These are phyloP conservation scores for Phytopythium chamaehyphon DNA, from an alignment of 352 stramenopile species.

Conservation along the genomic window DNA sequence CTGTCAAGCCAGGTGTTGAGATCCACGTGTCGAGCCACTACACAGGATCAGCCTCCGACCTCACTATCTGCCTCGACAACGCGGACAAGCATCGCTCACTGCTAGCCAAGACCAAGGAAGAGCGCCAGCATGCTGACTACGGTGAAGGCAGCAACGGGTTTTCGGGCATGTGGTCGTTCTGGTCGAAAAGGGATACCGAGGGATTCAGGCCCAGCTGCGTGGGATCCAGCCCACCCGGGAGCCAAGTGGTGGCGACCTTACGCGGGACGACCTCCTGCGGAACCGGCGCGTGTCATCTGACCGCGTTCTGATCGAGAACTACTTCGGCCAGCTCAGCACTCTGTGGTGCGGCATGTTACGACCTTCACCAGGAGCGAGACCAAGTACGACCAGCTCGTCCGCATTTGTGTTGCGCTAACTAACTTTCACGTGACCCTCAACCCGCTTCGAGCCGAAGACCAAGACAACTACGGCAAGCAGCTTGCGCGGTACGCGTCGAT, in stretches of 20 bases:
- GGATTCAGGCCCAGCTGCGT: constrained; percentile 1
- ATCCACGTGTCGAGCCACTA: too few species aligned
- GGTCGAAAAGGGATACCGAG: constrained; percentile 9
- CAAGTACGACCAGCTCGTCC: constrained; percentile 15
- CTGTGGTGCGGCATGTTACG: constrained; percentile 13
- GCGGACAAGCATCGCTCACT: constrained; percentile 1
- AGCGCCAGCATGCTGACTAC: constrained; percentile 3
- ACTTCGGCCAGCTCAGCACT: constrained; percentile 11
- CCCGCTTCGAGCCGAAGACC: constrained; percentile 11
- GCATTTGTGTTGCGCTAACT: constrained; percentile 10
- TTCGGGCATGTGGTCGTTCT: background rate
- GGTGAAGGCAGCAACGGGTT: constrained; percentile 2
- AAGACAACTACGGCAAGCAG: constrained; percentile 10
- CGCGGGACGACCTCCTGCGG: constrained; percentile 3
- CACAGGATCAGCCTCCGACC: constrained; percentile 1
- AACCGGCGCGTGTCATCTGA: constrained; percentile 15
- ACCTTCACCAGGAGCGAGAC: constrained; percentile 14
- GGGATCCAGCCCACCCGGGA: constrained; percentile 3
- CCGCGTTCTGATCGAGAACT: constrained; percentile 16
- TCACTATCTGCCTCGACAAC: constrained; percentile 9
- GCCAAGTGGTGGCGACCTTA: constrained; percentile 2
- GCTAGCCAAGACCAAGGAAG: constrained; percentile 2
- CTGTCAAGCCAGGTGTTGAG: too few species aligned
- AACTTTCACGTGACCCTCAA: constrained; percentile 17
- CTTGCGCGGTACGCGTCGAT: constrained; percentile 12